Base-by-base conservation (phyloP, 1,284 basidiomycete genomes). In the Tylopilus orsonianus region DNA sequence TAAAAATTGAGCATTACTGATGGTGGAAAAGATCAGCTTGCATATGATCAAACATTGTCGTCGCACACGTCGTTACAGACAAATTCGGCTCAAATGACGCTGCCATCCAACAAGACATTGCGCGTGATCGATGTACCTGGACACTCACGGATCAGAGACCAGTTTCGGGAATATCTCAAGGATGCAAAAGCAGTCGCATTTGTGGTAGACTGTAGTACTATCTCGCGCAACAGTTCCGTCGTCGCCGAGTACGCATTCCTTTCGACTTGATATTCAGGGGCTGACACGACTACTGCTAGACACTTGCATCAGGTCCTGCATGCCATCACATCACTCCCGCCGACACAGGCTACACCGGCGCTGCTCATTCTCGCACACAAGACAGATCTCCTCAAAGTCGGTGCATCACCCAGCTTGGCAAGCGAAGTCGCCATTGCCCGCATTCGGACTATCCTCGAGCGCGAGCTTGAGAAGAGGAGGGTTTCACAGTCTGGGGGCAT, bases 381-480 rank as follows among this genome's bases (percentile, higher is more conserved):
- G 67, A 70, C 71, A 13, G 88, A 91, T 64, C 70, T 87, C 1
- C 69, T 90, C 50, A 85, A 80, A 51, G 58, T 66, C n/a, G 69
- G 77, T 4, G 54, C 69, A 0, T 69, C 79, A 14, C 64, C 76
- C 2, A 68, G 65, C n/a, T 66, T 73, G 1, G 66, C 68, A n/a
- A 53, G 73, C 4, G 73, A 75, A 12, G 70, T 87, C 8, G 87
- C 86, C 4, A 71, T 85, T 37, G 79, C 75, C 43, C 81, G 88
- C 22, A 85, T 88, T 8, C 81, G 80, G 37, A 79, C 79, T 1
- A 77, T 91, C 49, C 79, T 91, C 41, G 89, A 91, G 59, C 81
- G 88, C 40, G 88, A 91, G 60, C 75, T 91, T 12, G 87, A 90
- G 63, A 89, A 86, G 64, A 77, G 89, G 29, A 73, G 83, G 41